Base-by-base conservation (phyloP, 805 yeast species). In the Candida adriatica region DNA sequence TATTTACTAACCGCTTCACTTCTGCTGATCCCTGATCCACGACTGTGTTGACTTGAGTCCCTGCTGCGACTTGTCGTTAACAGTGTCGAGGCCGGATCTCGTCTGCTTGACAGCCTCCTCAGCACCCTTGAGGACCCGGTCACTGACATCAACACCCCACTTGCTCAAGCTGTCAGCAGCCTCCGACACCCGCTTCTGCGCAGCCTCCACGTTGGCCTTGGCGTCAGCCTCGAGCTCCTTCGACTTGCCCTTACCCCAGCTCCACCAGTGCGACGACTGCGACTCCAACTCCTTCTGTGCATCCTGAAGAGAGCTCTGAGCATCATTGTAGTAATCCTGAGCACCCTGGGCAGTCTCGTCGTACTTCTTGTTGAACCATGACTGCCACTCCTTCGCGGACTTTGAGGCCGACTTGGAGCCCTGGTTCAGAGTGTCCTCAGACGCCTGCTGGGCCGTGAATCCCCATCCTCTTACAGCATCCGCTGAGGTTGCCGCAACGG, bases 391-490 rank as follows among this genome's bases (percentile, higher is more conserved):
- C 26, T 40, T 32, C 6, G 43, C 30, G 6, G 37, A 26, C 23
- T 34, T 35, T 13, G 26, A 31, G 16, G 30, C 22, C 0, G 39
- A 18, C 6, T 30, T 31, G 13, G 27, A 20, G 26, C 26, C 30
- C 4, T 19, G 13, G 13, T 30, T 23, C 18, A 33, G 30, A n/a
- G 30, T 28, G 18, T 28, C 74, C 11, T 52, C 48, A 2, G 74
- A 64, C 36, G 64, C 57, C 20, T 53, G 58, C 9, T 59, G 50
- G 5, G 72, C 73, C 28, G 53, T 46, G 29, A 62, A 66, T 13
- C 73, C 71, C 69, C 70, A 66, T 4, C 72, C 73, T 32, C 60
- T 53, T 8, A 64, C 50, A 1, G 67, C 55, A 17, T 48, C 49
- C 16, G 55, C 53, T 1, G 70, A 55, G 5, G 42, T 42, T 24